phyloP scores from a whole-genome alignment of 2,329 filamentous ascomycete species.

The Xylariaceae sp. region DNA sequence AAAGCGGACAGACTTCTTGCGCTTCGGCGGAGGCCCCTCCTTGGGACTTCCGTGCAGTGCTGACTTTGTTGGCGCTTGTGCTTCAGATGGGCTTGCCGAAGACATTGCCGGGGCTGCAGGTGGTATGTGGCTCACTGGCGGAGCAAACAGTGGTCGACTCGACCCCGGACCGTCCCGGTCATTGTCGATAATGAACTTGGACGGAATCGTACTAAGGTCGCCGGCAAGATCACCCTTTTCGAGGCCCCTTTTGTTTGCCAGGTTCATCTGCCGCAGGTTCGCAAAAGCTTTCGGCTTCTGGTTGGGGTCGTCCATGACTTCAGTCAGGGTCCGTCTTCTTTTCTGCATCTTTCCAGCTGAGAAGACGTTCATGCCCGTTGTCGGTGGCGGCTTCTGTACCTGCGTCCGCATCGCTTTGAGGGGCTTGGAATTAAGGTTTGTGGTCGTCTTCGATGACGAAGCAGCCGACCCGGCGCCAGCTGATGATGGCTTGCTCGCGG shows the following conservation, averaged over 20 bases:
- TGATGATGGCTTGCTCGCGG: constrained; percentile 7
- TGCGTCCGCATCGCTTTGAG: constrained; percentile 28
- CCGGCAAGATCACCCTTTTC: constrained; percentile 40
- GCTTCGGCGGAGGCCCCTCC: constrained; percentile 23
- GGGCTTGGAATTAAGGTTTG: constrained; percentile 23
- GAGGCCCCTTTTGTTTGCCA: constrained; percentile 40
- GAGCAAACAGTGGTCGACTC: constrained; percentile 9
- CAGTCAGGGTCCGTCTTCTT: constrained; percentile 33
- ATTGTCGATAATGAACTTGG: constrained; percentile 27
- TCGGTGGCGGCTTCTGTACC: constrained; percentile 11
- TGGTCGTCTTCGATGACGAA: constrained; percentile 9
- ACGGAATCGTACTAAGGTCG: constrained; percentile 33
- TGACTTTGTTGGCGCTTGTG: constrained; percentile 5
- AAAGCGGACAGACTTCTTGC: constrained; percentile 38
- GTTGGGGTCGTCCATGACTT: constrained; percentile 38
- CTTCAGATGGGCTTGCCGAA: background rate
- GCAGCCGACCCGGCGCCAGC: constrained; percentile 4
- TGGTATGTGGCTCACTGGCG: background rate
- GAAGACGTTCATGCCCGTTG: constrained; percentile 40
- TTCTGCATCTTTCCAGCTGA: constrained; percentile 38
- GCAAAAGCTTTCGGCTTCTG: constrained; percentile 40
- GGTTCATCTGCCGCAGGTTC: constrained; percentile 35
- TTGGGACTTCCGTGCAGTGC: background rate
- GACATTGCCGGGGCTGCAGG: background rate
- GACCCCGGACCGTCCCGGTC: constrained; percentile 10